These are phyloP conservation scores for Trichoderma sp. DNA, from an alignment of 2,329 filamentous ascomycete species.

Conservation along the genomic window DNA sequence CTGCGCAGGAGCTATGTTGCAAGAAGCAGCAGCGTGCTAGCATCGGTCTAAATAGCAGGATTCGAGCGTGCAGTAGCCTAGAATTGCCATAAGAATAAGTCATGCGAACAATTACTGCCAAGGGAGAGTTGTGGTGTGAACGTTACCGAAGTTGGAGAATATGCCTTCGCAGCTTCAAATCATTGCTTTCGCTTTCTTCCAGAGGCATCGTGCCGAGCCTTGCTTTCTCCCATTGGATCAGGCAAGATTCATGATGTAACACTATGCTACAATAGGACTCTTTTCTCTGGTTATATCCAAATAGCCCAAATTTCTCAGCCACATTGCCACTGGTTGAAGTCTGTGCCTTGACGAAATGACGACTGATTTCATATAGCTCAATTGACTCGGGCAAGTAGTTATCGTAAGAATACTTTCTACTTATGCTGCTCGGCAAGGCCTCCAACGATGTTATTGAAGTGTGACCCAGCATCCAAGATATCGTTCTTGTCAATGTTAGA, in stretches of 20 bases:
- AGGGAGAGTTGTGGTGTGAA: neutral
- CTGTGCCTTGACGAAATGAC: neutral
- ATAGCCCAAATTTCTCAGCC: neutral
- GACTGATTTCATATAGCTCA: neutral
- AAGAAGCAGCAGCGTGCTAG: slow-evolving; percentile 1
- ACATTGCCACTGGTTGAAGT: neutral
- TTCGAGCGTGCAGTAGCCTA: slow-evolving; percentile 1
- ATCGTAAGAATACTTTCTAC: neutral
- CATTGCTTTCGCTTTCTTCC: neutral
- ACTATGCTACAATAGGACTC: neutral
- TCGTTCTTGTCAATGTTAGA: neutral
- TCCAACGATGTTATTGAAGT: neutral
- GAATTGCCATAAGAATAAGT: neutral
- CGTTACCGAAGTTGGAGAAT: neutral
- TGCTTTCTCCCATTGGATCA: neutral
- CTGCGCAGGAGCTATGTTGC: neutral
- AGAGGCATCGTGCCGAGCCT: neutral
- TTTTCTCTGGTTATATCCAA: neutral
- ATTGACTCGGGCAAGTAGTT: neutral
- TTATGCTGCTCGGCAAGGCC: neutral
- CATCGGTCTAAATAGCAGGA: neutral
- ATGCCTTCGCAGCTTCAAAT: neutral
- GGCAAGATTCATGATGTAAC: neutral
- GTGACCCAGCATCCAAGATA: neutral
- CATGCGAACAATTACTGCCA: neutral